Evolutionary conservation across 2,329 filamentous ascomycete species (phyloP), one percentile per base, ranked within the genome.

Genomic region (Boeremia exigua): DNA sequence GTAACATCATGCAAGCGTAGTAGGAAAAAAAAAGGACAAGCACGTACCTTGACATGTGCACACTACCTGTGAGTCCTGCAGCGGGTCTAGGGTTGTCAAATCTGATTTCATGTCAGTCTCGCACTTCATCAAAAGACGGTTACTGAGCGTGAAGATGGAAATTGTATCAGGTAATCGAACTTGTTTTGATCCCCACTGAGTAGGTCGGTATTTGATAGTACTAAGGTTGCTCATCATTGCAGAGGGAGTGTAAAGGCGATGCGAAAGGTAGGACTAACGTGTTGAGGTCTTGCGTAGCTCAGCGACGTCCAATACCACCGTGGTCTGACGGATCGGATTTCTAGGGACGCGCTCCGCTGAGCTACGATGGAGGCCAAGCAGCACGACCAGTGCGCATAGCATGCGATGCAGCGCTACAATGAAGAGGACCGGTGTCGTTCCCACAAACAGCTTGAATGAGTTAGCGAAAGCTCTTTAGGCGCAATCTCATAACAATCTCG

Each of bases 191-290:
- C 71, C 71, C 70, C 72, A 73, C 59, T 58, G 56, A 59, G 61
- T 36, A 63, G 61, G 71, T 75, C 72, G 71, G 71, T 62, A 75
- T 75, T 75, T 75, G 71, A 75, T 75, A 73, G 71, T 75, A 74
- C 64, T 61, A 66, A 63, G 54, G 62, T 71, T 74, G 69, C 62
- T 75, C 72, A 75, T 75, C 71, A 69, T 72, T 58, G 60, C 19
- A 67, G 38, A 29, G 28, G 34, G 34, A 37, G 30, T 40, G 45
- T 36, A 40, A n/a, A 37, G 32, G 43, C 28, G 32, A 15, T 52
- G 43, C 40, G 28, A n/a, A 17, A 51, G 48, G 40, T 58, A 14
- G 5, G 40, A 62, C 63, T 63, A 43, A 69, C 67, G 45, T 62
- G 36, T 56, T 52, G 6, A 19, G 33, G 19, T 14, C 9, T 8